A percentile compares a stretch with the other conserved stretches of the same genome.
phyloP scores from a whole-genome alignment of 352 stramenopile genomes.

The Phytophthora chlamydospora region DNA sequence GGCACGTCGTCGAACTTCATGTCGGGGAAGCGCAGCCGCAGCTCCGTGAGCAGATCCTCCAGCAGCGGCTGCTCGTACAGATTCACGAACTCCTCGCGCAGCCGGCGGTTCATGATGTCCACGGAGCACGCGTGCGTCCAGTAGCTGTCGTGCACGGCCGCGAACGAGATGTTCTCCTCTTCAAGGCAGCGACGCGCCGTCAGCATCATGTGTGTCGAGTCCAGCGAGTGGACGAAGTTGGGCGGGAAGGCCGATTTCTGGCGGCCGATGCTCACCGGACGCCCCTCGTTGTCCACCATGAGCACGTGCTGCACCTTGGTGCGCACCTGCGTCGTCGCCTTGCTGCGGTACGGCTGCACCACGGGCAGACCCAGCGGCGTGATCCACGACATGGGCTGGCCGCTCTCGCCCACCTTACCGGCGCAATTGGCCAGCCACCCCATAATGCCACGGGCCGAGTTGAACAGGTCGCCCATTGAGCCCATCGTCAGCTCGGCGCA shows the following conservation, averaged over 20 bases:
- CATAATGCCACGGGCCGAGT: conserved; percentile 96
- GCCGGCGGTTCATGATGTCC: conserved; percentile 95
- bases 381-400: conserved; percentile 98
- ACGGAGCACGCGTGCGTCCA: conserved; percentile 97
- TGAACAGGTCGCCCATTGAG: conserved; percentile 97
- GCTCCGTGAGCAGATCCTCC: conserved; percentile 92
- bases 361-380: conserved; percentile 98
- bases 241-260: conserved; percentile 98
- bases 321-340: conserved; percentile 72
- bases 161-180: conserved; percentile 93
- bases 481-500: conserved; percentile 96
- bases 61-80: conserved; percentile 98
- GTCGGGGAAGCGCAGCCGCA: conserved; percentile 95
- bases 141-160: conserved; percentile 99
- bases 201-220: conserved; percentile 99
- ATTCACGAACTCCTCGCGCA: conserved; percentile 96
- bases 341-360: conserved; percentile 97
- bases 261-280: conserved; percentile 66
- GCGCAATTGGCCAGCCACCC: conserved; percentile 82
- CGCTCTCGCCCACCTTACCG: conserved; percentile 71
- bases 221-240: conserved; percentile 99
- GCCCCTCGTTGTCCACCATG: conserved; percentile 72
- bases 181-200: conserved; percentile 95
- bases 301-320: conserved; percentile 92
- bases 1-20: conserved; percentile 95